Evolutionary conservation across 2,329 filamentous ascomycete genomes (phyloP).

Genomic region (Bretziella fagacearum): DNA sequence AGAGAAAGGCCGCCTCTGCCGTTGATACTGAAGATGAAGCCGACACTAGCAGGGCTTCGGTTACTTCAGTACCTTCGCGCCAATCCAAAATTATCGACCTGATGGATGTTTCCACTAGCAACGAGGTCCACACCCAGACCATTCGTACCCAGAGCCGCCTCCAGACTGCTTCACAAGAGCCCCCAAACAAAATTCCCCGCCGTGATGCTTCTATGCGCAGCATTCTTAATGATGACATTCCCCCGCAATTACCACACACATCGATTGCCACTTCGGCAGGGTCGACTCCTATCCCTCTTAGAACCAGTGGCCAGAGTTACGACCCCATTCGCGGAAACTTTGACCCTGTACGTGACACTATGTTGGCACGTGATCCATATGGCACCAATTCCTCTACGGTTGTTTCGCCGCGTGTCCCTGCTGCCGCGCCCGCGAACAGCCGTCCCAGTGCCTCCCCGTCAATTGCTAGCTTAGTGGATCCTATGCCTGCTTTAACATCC

Average conservation of each 20-base stretch:
- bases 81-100: constrained; percentile 28
- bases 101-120: constrained; percentile 14
- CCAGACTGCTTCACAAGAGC: constrained; percentile 19
- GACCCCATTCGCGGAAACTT: constrained; percentile 75
- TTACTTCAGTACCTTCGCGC: constrained; percentile 19
- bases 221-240: constrained; percentile 38
- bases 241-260: constrained; percentile 20
- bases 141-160: constrained; percentile 14
- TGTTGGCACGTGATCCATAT: constrained; percentile 34
- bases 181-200: constrained; percentile 31
- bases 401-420: constrained; percentile 32
- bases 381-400: constrained; percentile 26
- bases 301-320: constrained; percentile 67
- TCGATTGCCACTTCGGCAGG: constrained; percentile 21
- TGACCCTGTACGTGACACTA: constrained; percentile 46
- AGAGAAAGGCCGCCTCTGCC: constrained; percentile 34
- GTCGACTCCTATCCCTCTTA: constrained; percentile 29
- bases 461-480: constrained; percentile 78
- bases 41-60: constrained; percentile 23
- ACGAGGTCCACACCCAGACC: constrained; percentile 17
- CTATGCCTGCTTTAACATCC: constrained; percentile 22
- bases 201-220: constrained; percentile 40
- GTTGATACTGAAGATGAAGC: constrained; percentile 23
- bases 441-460: constrained; percentile 80
- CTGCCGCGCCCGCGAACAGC: constrained; percentile 27